Conservation (phyloP, 129 eudicot species). For the Saposhnikovia divaricata region DNA sequence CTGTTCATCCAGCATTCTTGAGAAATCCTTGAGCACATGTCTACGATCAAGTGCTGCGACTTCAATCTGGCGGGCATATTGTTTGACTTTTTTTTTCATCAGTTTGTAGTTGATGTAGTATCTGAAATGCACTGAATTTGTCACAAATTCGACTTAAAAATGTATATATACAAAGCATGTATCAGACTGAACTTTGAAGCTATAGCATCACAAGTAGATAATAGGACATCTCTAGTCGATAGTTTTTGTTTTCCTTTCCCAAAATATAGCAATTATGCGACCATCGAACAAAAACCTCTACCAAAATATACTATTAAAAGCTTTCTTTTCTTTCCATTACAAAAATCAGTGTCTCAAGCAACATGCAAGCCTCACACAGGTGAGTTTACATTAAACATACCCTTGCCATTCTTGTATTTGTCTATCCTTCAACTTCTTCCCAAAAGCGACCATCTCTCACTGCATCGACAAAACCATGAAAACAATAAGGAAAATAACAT, state of each 20-base stretch:
- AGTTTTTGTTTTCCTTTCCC: slow-evolving; percentile 31
- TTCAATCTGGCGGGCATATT: slow-evolving; percentile 34
- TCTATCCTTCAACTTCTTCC: slow-evolving; percentile 92
- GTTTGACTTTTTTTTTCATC: slow-evolving; percentile 47
- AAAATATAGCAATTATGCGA: slow-evolving; percentile 14
- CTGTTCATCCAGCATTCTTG: slow-evolving; percentile 81
- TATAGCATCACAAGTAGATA: not conserved
- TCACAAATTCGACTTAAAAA: not conserved
- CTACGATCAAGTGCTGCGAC: slow-evolving; percentile 21
- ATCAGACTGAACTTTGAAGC: not conserved
- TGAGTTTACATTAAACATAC: slow-evolving; percentile 28
- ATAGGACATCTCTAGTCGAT: not conserved
- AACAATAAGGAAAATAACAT: not conserved
- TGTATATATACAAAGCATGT: not conserved
- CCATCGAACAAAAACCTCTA: not conserved
- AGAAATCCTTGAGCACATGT: slow-evolving; percentile 55
- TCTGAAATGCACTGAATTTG: slow-evolving; percentile 17
- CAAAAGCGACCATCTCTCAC: slow-evolving; percentile 87
- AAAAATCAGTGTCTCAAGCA: not conserved
- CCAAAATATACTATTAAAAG: not conserved
- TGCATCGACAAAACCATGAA: slow-evolving; percentile 19
- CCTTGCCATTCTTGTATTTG: slow-evolving; percentile 96
- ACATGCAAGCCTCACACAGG: not conserved
- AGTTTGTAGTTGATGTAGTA: slow-evolving; percentile 52
- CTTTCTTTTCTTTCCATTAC: not conserved